A percentile compares a stretch with the other conserved stretches of the same genome.
phyloP scores from a whole-genome alignment of 257 asterid species.

The Ocimum tenuiflorum region DNA sequence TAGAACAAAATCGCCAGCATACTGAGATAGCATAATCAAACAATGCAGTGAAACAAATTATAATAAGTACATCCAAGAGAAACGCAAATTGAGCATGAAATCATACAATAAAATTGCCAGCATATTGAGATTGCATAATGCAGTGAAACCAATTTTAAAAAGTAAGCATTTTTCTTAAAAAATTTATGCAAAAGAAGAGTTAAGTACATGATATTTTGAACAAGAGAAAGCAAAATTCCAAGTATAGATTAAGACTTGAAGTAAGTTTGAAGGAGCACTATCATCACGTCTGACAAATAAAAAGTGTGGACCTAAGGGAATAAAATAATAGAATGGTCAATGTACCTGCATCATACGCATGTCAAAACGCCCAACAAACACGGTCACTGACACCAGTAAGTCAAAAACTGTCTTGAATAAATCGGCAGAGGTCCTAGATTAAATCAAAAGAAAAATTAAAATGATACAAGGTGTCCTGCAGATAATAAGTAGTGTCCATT shows the following conservation, averaged over 20 bases:
- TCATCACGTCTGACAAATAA: background rate
- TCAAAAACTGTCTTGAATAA: constrained; percentile 96
- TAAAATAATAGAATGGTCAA: background rate
- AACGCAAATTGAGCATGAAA: constrained; percentile 2
- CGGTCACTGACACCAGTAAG: constrained; percentile 89
- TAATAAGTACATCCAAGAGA: constrained; percentile 1
- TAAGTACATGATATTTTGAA: background rate
- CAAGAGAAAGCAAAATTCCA: background rate
- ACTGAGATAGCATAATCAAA: background rate
- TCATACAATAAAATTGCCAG: too few species aligned
- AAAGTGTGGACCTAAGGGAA: background rate
- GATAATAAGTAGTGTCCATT: background rate
- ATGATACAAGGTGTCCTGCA: constrained; percentile 11
- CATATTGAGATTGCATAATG: background rate
- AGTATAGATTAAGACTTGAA: background rate
- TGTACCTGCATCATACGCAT: constrained; percentile 99
- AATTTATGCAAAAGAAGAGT: background rate
- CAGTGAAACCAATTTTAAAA: background rate
- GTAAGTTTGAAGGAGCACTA: background rate
- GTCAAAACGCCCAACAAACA: constrained; percentile 99
- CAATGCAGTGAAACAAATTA: background rate
- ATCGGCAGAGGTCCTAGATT: constrained; percentile 91
- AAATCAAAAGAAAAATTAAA: constrained; percentile 20
- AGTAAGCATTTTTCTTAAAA: background rate
- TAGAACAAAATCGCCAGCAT: too few species aligned